Conservation (phyloP, 495 filamentous ascomycete species). For the Viridothelium virens region DNA sequence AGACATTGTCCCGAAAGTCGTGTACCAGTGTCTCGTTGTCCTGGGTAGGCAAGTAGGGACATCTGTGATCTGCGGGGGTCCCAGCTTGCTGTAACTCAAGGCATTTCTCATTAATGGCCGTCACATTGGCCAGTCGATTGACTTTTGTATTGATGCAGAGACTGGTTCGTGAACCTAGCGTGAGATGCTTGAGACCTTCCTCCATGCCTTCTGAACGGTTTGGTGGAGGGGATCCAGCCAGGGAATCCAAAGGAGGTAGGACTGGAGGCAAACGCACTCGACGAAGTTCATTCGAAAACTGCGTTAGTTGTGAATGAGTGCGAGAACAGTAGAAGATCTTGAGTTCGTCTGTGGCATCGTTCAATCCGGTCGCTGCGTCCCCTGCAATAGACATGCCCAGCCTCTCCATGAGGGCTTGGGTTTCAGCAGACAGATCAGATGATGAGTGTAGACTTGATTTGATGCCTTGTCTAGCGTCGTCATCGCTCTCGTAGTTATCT, state of each 20-base stretch:
- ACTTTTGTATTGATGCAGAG: constrained; percentile 89
- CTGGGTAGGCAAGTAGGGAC: constrained; percentile 68
- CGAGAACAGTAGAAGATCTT: constrained; percentile 87
- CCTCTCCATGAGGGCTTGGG: constrained; percentile 56
- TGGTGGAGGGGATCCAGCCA: constrained; percentile 17
- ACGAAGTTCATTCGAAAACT: constrained; percentile 85
- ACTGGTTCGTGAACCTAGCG: constrained; percentile 83
- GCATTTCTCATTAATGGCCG: constrained; percentile 93
- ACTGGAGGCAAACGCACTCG: constrained; percentile 68
- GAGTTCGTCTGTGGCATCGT: constrained; percentile 44
- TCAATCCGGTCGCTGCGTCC: constrained; percentile 45
- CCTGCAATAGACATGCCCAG: constrained; percentile 34
- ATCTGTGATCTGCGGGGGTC: constrained; percentile 59
- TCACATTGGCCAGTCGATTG: constrained; percentile 56
- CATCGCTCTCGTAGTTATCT: constrained; percentile 73
- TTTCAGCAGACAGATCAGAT: constrained; percentile 52
- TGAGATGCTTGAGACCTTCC: constrained; percentile 73
- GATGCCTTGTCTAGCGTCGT: constrained; percentile 33
- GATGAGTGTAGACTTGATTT: constrained; percentile 25
- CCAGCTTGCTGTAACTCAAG: constrained; percentile 76
- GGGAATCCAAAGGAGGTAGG: constrained; percentile 35
- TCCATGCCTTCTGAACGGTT: constrained; percentile 34
- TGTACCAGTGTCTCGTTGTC: constrained; percentile 63
- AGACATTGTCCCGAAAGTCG: constrained; percentile 77
- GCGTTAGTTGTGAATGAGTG: constrained; percentile 89